phyloP scores from a whole-genome alignment of 805 yeast species.

The Debaryomyces castellii region DNA sequence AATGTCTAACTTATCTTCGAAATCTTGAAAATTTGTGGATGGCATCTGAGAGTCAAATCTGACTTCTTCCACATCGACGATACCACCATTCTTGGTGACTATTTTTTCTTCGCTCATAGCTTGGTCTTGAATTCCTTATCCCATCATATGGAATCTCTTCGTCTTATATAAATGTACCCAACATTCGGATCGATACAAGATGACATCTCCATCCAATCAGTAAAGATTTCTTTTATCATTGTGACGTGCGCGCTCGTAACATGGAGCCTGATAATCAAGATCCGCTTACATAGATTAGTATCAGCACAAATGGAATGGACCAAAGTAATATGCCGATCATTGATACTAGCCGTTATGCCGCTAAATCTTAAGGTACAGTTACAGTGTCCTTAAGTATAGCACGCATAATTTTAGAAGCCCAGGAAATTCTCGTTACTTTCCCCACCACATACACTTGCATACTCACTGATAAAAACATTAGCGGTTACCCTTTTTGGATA shows the following conservation, averaged over 20 bases:
- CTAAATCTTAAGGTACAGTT: too few species aligned
- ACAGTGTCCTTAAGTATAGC: too few species aligned
- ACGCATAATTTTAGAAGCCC: background rate
- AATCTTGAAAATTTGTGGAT: slow-evolving; percentile 14
- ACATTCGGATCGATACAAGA: background rate
- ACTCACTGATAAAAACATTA: background rate
- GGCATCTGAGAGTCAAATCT: background rate
- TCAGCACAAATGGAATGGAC: too few species aligned
- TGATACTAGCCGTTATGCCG: background rate
- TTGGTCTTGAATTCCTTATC: background rate
- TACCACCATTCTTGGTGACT: background rate
- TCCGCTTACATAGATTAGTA: background rate
- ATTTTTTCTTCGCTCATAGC: background rate
- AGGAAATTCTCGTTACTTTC: background rate
- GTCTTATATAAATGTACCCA: background rate
- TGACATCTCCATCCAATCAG: background rate
- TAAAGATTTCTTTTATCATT: background rate
- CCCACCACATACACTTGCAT: background rate
- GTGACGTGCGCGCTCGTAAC: background rate
- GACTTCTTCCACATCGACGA: slow-evolving; percentile 1
- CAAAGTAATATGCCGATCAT: too few species aligned
- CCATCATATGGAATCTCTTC: background rate
- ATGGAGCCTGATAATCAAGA: background rate
- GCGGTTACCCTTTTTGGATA: background rate
- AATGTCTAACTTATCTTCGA: slow-evolving; percentile 25